Conservation (phyloP, 768 basidiomycete species). For the Ramaria sp. region DNA sequence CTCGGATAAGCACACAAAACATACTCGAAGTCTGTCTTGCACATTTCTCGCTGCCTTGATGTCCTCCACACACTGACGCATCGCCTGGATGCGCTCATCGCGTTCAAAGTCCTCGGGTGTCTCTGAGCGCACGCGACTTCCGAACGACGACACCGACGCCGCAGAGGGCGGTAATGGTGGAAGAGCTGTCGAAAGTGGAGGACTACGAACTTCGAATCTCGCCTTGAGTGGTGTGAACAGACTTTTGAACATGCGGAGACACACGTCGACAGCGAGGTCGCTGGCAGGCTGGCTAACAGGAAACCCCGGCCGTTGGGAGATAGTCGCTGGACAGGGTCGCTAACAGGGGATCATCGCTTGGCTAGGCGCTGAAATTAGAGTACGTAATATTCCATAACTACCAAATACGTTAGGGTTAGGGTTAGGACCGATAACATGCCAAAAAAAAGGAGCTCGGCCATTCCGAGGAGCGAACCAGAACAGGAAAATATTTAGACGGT, state of each 20-base stretch:
- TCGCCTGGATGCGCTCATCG: slow-evolving; percentile 60
- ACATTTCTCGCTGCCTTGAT: slow-evolving; percentile 48
- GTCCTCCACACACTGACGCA: slow-evolving; percentile 59
- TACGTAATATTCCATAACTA: no score
- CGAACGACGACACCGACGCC: neutral
- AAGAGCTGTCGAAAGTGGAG: neutral
- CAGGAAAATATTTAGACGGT: no score
- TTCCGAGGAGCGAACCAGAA: no score
- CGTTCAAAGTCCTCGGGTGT: slow-evolving; percentile 62
- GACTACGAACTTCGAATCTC: slow-evolving; percentile 33
- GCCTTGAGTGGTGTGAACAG: slow-evolving; percentile 50
- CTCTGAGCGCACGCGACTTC: neutral
- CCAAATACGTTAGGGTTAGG: no score
- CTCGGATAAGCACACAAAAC: slow-evolving; percentile 10
- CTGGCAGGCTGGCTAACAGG: no score
- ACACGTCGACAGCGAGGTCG: no score
- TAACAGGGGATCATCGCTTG: no score
- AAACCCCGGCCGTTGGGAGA: no score
- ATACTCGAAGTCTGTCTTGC: slow-evolving; percentile 42
- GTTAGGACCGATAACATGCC: no score
- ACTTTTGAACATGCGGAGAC: slow-evolving; percentile 39
- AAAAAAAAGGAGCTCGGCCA: no score
- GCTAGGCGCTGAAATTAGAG: no score
- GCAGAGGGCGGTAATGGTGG: slow-evolving; percentile 8
- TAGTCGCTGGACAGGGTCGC: no score